Conservation (phyloP, 2,329 filamentous ascomycete species). For the Massarina eburnea region DNA sequence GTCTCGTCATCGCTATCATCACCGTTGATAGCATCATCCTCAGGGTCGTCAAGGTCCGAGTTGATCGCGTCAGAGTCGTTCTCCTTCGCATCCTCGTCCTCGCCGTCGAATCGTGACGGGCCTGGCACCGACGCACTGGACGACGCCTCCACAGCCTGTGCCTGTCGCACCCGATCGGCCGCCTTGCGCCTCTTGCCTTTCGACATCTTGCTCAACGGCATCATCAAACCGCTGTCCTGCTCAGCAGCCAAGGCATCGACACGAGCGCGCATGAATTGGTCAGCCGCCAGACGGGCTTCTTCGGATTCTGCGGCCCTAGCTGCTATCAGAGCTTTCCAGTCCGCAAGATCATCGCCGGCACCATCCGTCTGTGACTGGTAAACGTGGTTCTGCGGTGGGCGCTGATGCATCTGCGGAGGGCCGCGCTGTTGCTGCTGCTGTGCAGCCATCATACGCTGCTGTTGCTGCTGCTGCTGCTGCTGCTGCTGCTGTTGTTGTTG, state of each 20-base stretch:
- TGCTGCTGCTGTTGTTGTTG: conserved; percentile 28
- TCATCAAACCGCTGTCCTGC: conserved; percentile 77
- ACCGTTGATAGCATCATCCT: conserved; percentile 78
- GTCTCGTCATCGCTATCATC: conserved; percentile 84
- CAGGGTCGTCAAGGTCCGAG: conserved; percentile 92
- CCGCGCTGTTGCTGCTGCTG: conserved; percentile 35
- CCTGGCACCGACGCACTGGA: conserved; percentile 16
- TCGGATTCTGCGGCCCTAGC: conserved; percentile 58
- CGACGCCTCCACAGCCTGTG: conserved; percentile 53
- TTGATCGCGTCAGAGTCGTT: conserved; percentile 87
- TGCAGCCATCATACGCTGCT: conserved; percentile 27
- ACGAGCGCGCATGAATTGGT: conserved; percentile 68
- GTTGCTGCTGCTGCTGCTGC: conserved; percentile 21
- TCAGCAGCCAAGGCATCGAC: conserved; percentile 66
- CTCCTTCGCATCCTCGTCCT: conserved; percentile 58
- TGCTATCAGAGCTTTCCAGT: conserved; percentile 61
- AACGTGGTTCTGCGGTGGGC: conserved; percentile 36
- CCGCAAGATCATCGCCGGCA: conserved; percentile 61
- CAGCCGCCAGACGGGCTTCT: conserved; percentile 56
- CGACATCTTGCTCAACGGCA: conserved; percentile 65
- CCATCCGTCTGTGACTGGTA: conserved; percentile 74
- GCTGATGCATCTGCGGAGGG: conserved; percentile 46
- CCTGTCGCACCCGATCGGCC: conserved; percentile 48
- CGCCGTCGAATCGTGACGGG: conserved; percentile 57
- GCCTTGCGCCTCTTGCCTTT: conserved; percentile 45